Evolutionary conservation across 371 early-diverging fungal genomes (phyloP).

Genomic region (Dichotomocladium elegans): DNA sequence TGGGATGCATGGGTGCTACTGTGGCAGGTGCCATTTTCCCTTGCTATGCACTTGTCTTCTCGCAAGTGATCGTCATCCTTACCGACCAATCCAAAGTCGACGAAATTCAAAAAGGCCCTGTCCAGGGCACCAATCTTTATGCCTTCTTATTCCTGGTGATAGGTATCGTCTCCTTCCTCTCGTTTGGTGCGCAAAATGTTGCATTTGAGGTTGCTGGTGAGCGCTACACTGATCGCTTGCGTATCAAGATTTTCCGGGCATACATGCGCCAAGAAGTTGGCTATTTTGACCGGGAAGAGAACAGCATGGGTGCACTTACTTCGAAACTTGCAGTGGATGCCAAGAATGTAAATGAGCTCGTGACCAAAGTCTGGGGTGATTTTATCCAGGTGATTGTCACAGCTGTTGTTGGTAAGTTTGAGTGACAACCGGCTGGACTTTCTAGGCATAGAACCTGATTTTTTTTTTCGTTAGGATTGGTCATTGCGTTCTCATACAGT

Average conservation of each 20-base stretch:
- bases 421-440: no score
- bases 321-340: conserved; percentile 84
- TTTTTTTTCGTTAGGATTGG: conserved; percentile 10
- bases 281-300: conserved; percentile 81
- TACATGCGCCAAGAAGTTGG: conserved; percentile 80
- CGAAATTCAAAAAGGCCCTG: conserved; percentile 25
- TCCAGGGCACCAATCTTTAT: conserved; percentile 64
- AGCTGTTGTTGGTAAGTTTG: conserved; percentile 18
- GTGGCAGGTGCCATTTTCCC: conserved; percentile 61
- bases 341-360: conserved; percentile 59
- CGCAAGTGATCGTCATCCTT: conserved; percentile 25
- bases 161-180: conserved; percentile 49
- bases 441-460: no score
- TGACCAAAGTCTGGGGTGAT: conserved; percentile 60
- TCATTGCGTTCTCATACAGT: conserved; percentile 33
- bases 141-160: conserved; percentile 74
- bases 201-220: conserved; percentile 53
- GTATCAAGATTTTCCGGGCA: conserved; percentile 54
- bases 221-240: conserved; percentile 57
- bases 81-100: conserved; percentile 12
- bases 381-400: conserved; percentile 43
- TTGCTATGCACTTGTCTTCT: conserved; percentile 42
- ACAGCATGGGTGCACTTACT: conserved; percentile 82
- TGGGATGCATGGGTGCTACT: conserved; percentile 45
- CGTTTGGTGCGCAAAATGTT: conserved; percentile 31